Base-by-base conservation (phyloP, 345 rosid genomes). In the Linum lewisii region DNA sequence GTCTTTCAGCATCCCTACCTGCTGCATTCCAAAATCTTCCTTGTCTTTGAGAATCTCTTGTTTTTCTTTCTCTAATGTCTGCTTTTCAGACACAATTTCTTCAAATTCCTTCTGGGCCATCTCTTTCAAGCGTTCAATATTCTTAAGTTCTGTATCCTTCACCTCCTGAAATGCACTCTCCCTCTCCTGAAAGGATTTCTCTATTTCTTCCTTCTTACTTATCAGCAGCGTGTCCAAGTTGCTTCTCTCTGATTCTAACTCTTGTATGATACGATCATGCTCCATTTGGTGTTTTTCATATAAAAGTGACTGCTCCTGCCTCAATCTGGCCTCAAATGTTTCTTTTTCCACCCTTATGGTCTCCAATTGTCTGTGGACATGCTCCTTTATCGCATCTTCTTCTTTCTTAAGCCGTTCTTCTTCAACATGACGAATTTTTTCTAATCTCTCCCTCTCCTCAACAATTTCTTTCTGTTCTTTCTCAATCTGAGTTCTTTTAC, bases 241-340 rank as follows among this genome's bases (percentile, higher is more conserved):
- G 63, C 13, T 65, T 72, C 71, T 87, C 73, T 56, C 79, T 63
- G 61, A 58, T 62, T 83, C 88, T 64, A 83, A 78, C 52, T 83
- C 90, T 36, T 79, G 80, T 61, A 82, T 62, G 76, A 80, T 61
- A 77, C 71, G 78, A 57, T 63, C 80, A 25, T 69, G 81, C 67
- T 81, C 87, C 61, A 67, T 73, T 71, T 77, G 61, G 22, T 77
- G 72, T 32, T 75, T 79, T 63, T 84, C 83, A 57, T 70, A 79
- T 66, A 86, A 71, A 56, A 65, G 69, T 49, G 75, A 67, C 61
- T 78, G 77, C 60, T 88, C 92, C 51, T 78, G 84, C 69, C 63
- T 82, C 81, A 73, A 82, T 73, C 63, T 79, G 8, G 81, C 81
- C 71, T 79, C 86, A 69, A 86, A 75, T 49, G 80, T 79, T 75